Percentiles rank a stretch among this genome's conserved stretches.
Evolutionary conservation across 371 early-diverging fungal species (phyloP).

Genomic region (Rhizopus delemar): DNA sequence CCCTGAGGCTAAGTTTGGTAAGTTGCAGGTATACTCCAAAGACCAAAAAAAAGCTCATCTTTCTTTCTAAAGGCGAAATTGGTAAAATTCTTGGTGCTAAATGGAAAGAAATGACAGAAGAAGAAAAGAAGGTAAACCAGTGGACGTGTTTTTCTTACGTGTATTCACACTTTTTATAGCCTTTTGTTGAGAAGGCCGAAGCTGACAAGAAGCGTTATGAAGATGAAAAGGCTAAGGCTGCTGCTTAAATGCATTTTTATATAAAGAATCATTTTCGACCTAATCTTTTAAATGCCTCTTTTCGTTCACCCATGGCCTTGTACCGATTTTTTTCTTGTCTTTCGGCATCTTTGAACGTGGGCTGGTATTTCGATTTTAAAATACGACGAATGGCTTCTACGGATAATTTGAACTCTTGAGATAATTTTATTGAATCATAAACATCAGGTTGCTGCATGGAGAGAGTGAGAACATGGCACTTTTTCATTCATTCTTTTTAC

Average conservation of each 20-base stretch:
- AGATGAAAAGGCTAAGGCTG: constrained; percentile 56
- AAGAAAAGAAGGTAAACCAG: constrained; percentile 50
- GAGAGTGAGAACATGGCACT: neutral
- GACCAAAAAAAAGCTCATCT: neutral
- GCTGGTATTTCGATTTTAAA: constrained; percentile 38
- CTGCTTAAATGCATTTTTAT: neutral
- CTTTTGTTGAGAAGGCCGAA: constrained; percentile 56
- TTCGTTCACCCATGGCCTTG: constrained; percentile 37
- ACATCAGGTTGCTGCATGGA: constrained; percentile 34
- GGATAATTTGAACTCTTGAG: constrained; percentile 37
- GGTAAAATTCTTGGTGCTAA: constrained; percentile 76
- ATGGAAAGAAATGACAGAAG: constrained; percentile 69
- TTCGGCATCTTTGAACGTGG: constrained; percentile 22
- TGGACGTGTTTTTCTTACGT: constrained; percentile 1
- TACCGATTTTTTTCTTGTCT: constrained; percentile 43
- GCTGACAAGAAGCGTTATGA: constrained; percentile 78
- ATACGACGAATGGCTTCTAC: constrained; percentile 42
- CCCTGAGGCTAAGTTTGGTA: constrained; percentile 77
- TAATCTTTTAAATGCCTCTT: constrained; percentile 17
- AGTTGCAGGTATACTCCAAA: constrained; percentile 5
- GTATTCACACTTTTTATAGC: constrained; percentile 27
- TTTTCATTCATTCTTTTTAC: constrained; percentile 17
- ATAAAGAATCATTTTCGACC: neutral
- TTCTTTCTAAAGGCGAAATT: constrained; percentile 49
- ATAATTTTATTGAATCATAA: constrained; percentile 21